A percentile compares a stretch with the other conserved stretches of the same genome.
These are phyloP conservation scores for Russula lepida DNA, from an alignment of 768 basidiomycete genomes.

Conservation along the genomic window DNA sequence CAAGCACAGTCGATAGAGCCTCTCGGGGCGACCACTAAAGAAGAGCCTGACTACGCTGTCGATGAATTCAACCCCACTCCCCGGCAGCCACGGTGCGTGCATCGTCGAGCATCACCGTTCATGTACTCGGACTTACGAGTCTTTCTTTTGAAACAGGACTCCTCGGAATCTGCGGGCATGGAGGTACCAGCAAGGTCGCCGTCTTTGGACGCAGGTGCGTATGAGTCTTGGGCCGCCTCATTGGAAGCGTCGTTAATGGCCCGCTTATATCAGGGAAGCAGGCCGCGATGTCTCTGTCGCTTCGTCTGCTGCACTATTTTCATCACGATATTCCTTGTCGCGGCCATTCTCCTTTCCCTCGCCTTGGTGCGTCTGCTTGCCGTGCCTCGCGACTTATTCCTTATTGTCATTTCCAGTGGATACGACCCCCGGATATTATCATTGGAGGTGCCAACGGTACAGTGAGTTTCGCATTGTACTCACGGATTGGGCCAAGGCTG, in stretches of 20 bases:
- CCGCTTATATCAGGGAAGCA: slow-evolving; percentile 53
- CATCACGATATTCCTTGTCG: slow-evolving; percentile 52
- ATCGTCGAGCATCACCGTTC: background rate
- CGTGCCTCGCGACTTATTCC: background rate
- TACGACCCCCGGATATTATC: slow-evolving; percentile 59
- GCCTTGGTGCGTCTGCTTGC: slow-evolving; percentile 44
- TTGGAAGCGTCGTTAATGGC: background rate
- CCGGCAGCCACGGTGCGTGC: slow-evolving; percentile 1
- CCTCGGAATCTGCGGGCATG: slow-evolving; percentile 12
- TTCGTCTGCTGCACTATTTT: slow-evolving; percentile 73
- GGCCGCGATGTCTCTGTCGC: slow-evolving; percentile 52
- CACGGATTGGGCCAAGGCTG: slow-evolving; percentile 14
- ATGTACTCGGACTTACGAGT: background rate
- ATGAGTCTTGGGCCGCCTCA: background rate
- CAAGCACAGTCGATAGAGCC: background rate
- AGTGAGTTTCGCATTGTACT: slow-evolving; percentile 35
- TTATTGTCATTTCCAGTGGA: slow-evolving; percentile 44
- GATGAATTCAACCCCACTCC: background rate
- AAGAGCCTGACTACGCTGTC: background rate
- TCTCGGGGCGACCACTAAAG: background rate
- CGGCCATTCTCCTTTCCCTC: slow-evolving; percentile 58
- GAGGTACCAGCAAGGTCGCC: slow-evolving; percentile 17
- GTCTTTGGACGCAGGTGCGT: slow-evolving; percentile 20
- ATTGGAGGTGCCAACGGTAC: slow-evolving; percentile 41
- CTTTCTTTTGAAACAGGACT: background rate